Evolutionary conservation across 345 rosid species (phyloP).

Genomic region (Hirschfeldia incana): DNA sequence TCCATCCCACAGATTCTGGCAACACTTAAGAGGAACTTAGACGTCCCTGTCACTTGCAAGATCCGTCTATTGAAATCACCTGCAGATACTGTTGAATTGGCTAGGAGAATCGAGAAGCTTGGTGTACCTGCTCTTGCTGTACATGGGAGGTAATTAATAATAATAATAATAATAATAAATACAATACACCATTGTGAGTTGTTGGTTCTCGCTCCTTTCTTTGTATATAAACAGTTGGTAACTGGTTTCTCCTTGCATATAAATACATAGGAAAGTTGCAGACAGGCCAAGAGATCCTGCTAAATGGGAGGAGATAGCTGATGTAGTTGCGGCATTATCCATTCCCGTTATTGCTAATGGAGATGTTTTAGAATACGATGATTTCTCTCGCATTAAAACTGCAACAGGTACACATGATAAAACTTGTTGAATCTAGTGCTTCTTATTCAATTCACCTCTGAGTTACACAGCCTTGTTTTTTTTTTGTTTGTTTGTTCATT

Average conservation of each 20-base stretch:
- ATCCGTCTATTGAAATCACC: conserved; percentile 74
- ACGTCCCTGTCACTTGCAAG: conserved; percentile 84
- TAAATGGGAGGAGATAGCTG: conserved; percentile 86
- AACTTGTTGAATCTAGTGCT: neutral
- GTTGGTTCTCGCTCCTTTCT: neutral
- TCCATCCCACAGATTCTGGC: conserved; percentile 63
- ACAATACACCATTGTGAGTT: neutral
- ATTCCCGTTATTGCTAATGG: conserved; percentile 97
- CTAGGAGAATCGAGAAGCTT: conserved; percentile 83
- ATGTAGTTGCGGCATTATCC: conserved; percentile 75
- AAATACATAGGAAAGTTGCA: conserved; percentile 66
- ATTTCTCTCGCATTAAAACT: conserved; percentile 61
- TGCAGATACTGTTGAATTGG: conserved; percentile 84
- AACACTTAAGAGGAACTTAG: conserved; percentile 79
- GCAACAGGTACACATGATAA: conserved; percentile 63
- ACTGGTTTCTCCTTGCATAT: neutral
- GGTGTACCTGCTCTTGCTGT: conserved; percentile 95
- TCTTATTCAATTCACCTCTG: neutral
- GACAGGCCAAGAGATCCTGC: conserved; percentile 97
- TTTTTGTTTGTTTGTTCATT: neutral
- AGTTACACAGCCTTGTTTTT: conserved; percentile 10
- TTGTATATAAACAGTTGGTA: neutral
- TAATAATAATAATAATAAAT: no score
- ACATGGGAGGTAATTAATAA: conserved; percentile 76
- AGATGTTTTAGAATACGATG: conserved; percentile 78